Percentiles rank a stretch among this genome's conserved stretches.
phyloP scores from a whole-genome alignment of 1,139 yeast species.

The Suhomyces atakaporum region DNA sequence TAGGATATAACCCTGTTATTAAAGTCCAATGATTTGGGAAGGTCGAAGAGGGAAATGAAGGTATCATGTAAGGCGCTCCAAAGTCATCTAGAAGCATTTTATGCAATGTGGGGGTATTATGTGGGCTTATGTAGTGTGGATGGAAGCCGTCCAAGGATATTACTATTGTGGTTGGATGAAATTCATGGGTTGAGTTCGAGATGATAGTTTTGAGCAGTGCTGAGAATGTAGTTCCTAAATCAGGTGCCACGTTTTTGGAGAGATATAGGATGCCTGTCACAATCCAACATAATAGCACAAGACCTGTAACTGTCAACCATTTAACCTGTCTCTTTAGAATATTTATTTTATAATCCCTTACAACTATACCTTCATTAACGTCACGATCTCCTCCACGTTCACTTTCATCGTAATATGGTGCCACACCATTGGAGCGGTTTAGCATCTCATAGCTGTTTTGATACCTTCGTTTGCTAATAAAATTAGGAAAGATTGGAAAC shows the following conservation, averaged over 20 bases:
- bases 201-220: conserved; percentile 22
- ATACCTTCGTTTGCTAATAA: not conserved
- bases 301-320: conserved; percentile 12
- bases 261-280: conserved; percentile 13
- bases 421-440: conserved; percentile 5
- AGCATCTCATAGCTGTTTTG: conserved; percentile 15
- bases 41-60: conserved; percentile 86
- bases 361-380: conserved; percentile 13
- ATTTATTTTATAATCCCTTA: conserved; percentile 32
- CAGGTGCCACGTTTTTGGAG: not conserved
- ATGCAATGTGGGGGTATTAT: conserved; percentile 71
- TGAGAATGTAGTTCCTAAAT: not conserved
- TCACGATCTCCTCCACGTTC: conserved; percentile 10
- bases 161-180: conserved; percentile 74
- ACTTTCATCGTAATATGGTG: conserved; percentile 8
- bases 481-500: not conserved
- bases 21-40: conserved; percentile 93
- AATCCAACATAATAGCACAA: conserved; percentile 9
- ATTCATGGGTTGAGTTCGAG: conserved; percentile 70
- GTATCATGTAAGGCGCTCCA: conserved; percentile 82
- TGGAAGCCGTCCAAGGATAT: conserved; percentile 88
- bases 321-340: conserved; percentile 5
- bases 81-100: conserved; percentile 53
- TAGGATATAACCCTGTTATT: conserved; percentile 82
- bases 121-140: conserved; percentile 77